phyloP scores from a whole-genome alignment of 805 yeast genomes.

The Schwanniomyces polymorphus region DNA sequence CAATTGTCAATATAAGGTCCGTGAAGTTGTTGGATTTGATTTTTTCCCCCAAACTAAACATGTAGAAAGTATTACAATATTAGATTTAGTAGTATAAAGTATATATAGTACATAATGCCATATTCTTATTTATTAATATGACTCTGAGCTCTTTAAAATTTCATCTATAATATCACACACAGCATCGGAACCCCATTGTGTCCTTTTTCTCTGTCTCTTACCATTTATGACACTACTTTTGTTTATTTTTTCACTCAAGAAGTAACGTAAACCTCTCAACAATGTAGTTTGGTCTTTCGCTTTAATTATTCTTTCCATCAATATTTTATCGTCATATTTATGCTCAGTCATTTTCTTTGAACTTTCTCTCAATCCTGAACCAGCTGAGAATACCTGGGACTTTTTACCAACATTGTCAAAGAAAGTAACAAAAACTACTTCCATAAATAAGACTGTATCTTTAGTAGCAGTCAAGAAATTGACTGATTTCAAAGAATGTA shows the following conservation, averaged over 20 bases:
- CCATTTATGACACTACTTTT: slow-evolving; percentile 51
- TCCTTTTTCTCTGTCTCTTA: slow-evolving; percentile 53
- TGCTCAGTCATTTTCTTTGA: slow-evolving; percentile 26
- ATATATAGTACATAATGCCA: background rate
- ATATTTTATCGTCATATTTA: slow-evolving; percentile 46
- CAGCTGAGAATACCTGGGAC: slow-evolving; percentile 50
- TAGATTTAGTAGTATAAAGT: slow-evolving; percentile 19
- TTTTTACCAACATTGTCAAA: slow-evolving; percentile 64
- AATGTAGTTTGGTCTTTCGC: slow-evolving; percentile 59
- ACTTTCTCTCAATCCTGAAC: slow-evolving; percentile 38
- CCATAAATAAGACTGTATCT: slow-evolving; percentile 69
- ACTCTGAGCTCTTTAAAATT: slow-evolving; percentile 17
- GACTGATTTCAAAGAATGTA: slow-evolving; percentile 71
- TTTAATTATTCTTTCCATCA: slow-evolving; percentile 51
- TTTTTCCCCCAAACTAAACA: slow-evolving; percentile 60
- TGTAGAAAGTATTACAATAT: slow-evolving; percentile 54
- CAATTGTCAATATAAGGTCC: slow-evolving; percentile 16
- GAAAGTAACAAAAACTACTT: slow-evolving; percentile 67
- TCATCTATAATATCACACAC: slow-evolving; percentile 55
- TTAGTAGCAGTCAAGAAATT: slow-evolving; percentile 69
- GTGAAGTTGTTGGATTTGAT: slow-evolving; percentile 39
- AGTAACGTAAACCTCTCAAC: slow-evolving; percentile 65
- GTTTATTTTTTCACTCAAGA: slow-evolving; percentile 49
- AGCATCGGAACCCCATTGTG: slow-evolving; percentile 66
- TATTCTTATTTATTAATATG: background rate